Evolutionary conservation across 495 filamentous ascomycete species (phyloP).

Genomic region (Penicilliopsis zonata): DNA sequence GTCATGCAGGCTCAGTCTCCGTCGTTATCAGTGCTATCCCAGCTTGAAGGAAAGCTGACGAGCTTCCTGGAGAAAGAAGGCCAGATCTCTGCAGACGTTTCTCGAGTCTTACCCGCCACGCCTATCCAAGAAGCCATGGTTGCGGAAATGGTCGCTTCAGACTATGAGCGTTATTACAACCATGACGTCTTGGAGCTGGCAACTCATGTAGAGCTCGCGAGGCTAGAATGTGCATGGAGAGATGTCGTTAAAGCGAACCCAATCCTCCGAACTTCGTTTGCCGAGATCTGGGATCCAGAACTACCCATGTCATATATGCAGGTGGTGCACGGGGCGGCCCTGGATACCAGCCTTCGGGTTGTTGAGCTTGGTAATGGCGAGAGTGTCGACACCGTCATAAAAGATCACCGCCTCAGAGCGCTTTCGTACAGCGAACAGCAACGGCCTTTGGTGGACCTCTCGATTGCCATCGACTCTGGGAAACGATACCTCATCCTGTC

Average conservation of each 20-base stretch:
- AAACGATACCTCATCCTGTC: conserved; percentile 47
- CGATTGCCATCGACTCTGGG: neutral
- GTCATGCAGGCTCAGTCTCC: conserved; percentile 3
- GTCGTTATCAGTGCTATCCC: conserved; percentile 10
- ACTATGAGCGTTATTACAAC: conserved; percentile 65
- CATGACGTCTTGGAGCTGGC: conserved; percentile 56
- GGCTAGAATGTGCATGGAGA: conserved; percentile 46
- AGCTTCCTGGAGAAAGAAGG: conserved; percentile 16
- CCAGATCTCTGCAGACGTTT: conserved; percentile 20
- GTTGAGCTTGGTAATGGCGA: conserved; percentile 9
- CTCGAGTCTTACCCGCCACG: conserved; percentile 54
- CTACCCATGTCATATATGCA: conserved; percentile 50
- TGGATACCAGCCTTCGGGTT: conserved; percentile 10
- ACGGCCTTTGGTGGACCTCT: conserved; percentile 1
- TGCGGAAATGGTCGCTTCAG: conserved; percentile 58
- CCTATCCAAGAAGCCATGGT: conserved; percentile 81
- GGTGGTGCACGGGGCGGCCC: conserved; percentile 35
- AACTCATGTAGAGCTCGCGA: conserved; percentile 34
- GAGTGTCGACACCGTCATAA: conserved; percentile 11
- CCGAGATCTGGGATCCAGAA: conserved; percentile 44
- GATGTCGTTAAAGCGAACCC: conserved; percentile 43
- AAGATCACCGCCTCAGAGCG: conserved; percentile 12
- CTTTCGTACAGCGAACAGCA: neutral
- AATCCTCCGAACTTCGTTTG: conserved; percentile 62
- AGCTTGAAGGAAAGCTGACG: conserved; percentile 19